phyloP scores from a whole-genome alignment of 2,329 filamentous ascomycete species.

The Monosporascus sp. region DNA sequence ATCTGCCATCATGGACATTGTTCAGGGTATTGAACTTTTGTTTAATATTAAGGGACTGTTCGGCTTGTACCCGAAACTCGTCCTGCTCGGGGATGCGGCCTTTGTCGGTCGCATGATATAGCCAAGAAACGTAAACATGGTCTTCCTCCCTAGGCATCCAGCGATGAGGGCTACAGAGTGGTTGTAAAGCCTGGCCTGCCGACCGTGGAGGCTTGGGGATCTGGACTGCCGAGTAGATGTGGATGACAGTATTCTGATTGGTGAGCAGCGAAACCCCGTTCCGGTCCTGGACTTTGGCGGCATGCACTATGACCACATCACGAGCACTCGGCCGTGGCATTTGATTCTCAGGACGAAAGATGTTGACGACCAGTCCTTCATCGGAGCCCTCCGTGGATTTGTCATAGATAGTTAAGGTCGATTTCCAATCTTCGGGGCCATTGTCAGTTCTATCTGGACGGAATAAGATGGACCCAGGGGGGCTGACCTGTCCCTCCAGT shows the following conservation, averaged over 20 bases:
- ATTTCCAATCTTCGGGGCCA: constrained; percentile 49
- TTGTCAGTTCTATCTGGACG: constrained; percentile 7
- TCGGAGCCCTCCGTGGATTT: constrained; percentile 41
- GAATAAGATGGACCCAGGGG: background rate
- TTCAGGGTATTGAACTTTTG: constrained; percentile 61
- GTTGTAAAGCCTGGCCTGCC: constrained; percentile 28
- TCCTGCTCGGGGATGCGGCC: constrained; percentile 34
- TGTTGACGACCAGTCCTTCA: constrained; percentile 43
- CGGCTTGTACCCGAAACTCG: constrained; percentile 36
- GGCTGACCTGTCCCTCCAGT: constrained; percentile 47
- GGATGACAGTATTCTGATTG: constrained; percentile 36
- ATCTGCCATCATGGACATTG: constrained; percentile 51
- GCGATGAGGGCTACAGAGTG: constrained; percentile 3
- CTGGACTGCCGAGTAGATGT: constrained; percentile 35
- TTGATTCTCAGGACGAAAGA: constrained; percentile 51
- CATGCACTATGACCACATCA: constrained; percentile 61
- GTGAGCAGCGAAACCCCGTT: constrained; percentile 38
- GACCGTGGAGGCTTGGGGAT: constrained; percentile 36
- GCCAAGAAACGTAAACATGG: constrained; percentile 39
- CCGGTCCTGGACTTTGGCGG: constrained; percentile 43
- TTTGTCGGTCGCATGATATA: constrained; percentile 42
- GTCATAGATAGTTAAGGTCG: constrained; percentile 57
- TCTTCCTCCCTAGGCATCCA: constrained; percentile 25
- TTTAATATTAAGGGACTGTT: constrained; percentile 37
- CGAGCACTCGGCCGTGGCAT: constrained; percentile 45